Percentiles rank a stretch among this genome's conserved stretches.
Conservation (phyloP, 768 basidiomycete species). For the Pleurotus citrinopileatus region DNA sequence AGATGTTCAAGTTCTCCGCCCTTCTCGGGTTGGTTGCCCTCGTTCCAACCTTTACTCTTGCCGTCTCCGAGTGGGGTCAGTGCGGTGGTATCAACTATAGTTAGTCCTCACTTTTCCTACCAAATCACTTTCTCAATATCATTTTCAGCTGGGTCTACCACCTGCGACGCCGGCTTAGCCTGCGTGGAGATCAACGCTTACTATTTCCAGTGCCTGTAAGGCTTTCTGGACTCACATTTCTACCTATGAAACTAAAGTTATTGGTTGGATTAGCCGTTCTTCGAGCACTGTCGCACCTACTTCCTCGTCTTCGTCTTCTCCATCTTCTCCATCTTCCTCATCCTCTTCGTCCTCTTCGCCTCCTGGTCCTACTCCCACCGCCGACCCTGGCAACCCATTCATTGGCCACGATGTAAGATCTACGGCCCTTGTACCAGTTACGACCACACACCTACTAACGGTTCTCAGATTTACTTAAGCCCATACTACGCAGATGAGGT, state of each 20-base stretch:
- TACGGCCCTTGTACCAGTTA: background rate
- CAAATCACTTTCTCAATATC: too few relatives aligned
- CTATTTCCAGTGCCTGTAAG: constrained; percentile 38
- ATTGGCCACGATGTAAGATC: constrained; percentile 39
- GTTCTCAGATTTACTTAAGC: constrained; percentile 42
- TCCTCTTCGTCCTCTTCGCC: constrained; percentile 26
- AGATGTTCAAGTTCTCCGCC: constrained; percentile 47
- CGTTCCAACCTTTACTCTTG: constrained; percentile 41
- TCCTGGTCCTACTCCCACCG: constrained; percentile 29
- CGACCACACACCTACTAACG: background rate
- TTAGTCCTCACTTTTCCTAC: constrained; percentile 23
- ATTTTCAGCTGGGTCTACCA: constrained; percentile 33
- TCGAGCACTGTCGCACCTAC: constrained; percentile 16
- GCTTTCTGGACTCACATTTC: background rate
- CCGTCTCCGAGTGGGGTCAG: constrained; percentile 45
- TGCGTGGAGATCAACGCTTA: constrained; percentile 23
- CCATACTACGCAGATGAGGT: constrained; percentile 60
- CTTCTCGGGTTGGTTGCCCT: constrained; percentile 40
- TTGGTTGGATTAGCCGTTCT: constrained; percentile 12
- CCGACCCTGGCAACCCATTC: constrained; percentile 51
- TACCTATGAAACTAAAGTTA: background rate
- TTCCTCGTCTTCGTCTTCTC: constrained; percentile 3
- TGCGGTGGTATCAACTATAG: constrained; percentile 54
- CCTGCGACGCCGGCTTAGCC: constrained; percentile 32
- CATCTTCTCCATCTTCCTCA: constrained; percentile 37